Conservation (phyloP, 345 rosid species). For the Jatropha curcas region DNA sequence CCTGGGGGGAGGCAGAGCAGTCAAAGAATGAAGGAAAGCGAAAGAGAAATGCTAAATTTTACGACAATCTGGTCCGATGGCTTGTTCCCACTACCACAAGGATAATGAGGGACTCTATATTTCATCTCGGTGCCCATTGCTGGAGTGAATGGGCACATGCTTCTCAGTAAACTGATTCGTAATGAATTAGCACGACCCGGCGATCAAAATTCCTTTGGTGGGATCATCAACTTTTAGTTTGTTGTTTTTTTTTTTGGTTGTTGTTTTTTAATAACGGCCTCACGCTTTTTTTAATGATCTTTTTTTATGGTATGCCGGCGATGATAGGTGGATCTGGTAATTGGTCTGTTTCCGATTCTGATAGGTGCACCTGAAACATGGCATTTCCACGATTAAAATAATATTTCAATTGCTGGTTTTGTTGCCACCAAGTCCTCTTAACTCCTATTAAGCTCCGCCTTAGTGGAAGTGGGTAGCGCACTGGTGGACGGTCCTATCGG, state of each 20-base stretch:
- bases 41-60: too few relatives aligned
- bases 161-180: not conserved
- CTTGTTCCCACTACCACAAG: too few relatives aligned
- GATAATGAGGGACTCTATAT: too few relatives aligned
- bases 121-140: too few relatives aligned
- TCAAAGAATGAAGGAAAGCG: too few relatives aligned
- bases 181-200: not conserved
- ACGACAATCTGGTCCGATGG: too few relatives aligned
- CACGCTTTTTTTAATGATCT: not conserved
- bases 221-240: not conserved
- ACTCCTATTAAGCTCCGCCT: not conserved
- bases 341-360: not conserved
- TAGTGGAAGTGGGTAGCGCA: not conserved
- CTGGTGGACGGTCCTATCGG: not conserved
- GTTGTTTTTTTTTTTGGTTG: too few relatives aligned
- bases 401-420: conserved; percentile 8
- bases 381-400: conserved; percentile 10
- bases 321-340: conserved; percentile 9
- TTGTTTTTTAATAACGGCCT: not conserved
- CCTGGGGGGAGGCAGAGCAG: too few relatives aligned
- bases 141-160: too few relatives aligned
- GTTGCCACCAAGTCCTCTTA: conserved; percentile 11
- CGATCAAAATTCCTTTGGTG: not conserved
- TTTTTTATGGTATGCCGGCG: not conserved
- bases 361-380: conserved; percentile 12